Evolutionary conservation across 169 alveolate species (phyloP), one percentile per base, ranked within the genome.

Genomic region (Cryptosporidium baileyi): DNA sequence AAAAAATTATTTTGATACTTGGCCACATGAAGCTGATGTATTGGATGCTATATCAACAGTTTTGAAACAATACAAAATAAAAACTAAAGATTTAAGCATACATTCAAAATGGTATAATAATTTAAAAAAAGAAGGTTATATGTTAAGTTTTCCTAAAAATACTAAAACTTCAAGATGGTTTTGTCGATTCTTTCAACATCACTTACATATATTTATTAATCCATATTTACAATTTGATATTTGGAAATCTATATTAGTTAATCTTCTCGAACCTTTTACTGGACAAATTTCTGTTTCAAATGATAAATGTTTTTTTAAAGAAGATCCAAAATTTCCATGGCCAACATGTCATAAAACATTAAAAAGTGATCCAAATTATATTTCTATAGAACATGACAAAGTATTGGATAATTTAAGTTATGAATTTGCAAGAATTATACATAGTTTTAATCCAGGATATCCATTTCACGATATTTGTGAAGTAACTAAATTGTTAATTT

Each of bases 241-340:
- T 26, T 74, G 85, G 85, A 74, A 74, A 22, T 34, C 4, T 1
- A 41, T 60, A 26, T 40, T 74, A 30, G 67, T 52, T 11, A 74
- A 74, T 43, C 67, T 74, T 34, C 11, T 74, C 41, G 85, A 74
- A 26, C 67, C 67, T 36, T 41, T 52, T 17, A 13, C 43, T 32
- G 41, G 57, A 19, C 74, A 57, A n/a, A 44, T 65, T 26, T 15
- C n/a, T 47, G 61, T 65, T 19, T 74, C 85, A 13, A 59, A 54
- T n/a, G 85, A 74, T 22, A 30, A 51, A 22, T 74, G 85, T 26
- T 74, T 74, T 28, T 15, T 54, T 24, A 57, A 17, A 17, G 85
- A 74, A 28, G 85, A 74, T 22, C 85, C 85, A 13, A 74, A 74
- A 54, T 74, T 74, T 45, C 85, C 85, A 13, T 74, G 85, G 85